phyloP scores from a whole-genome alignment of 176 grass and related monocot genomes.

The Phyllostachys edulis region DNA sequence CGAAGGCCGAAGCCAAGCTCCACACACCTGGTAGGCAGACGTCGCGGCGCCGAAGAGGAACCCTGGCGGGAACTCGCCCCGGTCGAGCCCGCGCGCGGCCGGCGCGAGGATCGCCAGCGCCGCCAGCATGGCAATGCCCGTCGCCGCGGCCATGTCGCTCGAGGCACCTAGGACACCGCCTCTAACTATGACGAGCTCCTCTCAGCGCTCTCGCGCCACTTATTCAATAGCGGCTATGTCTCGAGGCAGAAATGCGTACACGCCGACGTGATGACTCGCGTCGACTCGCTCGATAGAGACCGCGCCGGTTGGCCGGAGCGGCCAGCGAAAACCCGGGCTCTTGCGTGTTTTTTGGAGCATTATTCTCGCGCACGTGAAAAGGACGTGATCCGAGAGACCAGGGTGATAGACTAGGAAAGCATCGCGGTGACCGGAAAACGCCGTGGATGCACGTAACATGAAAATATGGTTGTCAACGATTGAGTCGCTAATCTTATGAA shows the following conservation, averaged over 20 bases:
- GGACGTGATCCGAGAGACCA: not conserved
- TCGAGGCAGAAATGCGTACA: not conserved
- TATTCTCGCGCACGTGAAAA: not conserved
- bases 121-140: not conserved
- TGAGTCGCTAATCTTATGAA: too few relatives aligned
- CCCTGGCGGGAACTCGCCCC: conserved; percentile 41
- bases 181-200: not conserved
- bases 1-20: not conserved
- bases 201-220: not conserved
- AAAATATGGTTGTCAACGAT: too few relatives aligned
- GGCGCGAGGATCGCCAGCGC: conserved; percentile 17
- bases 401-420: too few relatives aligned
- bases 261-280: not conserved
- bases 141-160: conserved; percentile 16
- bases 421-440: too few relatives aligned
- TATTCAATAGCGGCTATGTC: not conserved
- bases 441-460: not conserved
- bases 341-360: not conserved
- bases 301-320: not conserved
- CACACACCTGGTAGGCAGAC: conserved; percentile 59
- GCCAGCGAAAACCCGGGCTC: not conserved
- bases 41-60: conserved; percentile 63
- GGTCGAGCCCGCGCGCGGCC: conserved; percentile 10
- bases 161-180: not conserved
- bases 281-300: not conserved